phyloP scores from a whole-genome alignment of 2,329 filamentous ascomycete species.

The Botrytis aclada region DNA sequence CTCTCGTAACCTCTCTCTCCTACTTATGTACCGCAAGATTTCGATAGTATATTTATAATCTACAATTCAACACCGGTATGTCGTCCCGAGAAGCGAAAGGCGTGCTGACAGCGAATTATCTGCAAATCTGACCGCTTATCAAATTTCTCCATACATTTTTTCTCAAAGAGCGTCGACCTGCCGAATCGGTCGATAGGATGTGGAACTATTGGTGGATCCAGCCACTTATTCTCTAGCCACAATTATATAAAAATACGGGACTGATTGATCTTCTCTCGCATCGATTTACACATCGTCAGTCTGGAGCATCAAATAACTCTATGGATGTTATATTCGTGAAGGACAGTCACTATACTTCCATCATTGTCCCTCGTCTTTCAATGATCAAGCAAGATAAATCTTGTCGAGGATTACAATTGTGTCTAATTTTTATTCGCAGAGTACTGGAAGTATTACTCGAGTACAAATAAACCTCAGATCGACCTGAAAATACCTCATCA shows the following conservation, averaged over 20 bases:
- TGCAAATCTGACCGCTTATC: slow-evolving; percentile 6
- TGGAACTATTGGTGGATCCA: background rate
- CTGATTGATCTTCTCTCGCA: background rate
- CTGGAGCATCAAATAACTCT: background rate
- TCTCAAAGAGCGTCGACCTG: background rate
- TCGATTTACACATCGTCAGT: background rate
- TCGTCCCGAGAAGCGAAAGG: background rate
- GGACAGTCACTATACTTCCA: background rate
- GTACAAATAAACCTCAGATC: background rate
- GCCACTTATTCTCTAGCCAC: background rate
- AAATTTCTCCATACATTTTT: background rate
- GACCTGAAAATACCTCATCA: background rate
- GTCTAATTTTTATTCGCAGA: background rate
- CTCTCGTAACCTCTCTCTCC: no score
- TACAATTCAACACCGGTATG: background rate
- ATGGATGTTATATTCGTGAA: background rate
- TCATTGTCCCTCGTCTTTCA: rapidly evolving
- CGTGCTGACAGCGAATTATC: background rate
- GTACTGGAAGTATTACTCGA: background rate
- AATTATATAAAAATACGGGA: background rate
- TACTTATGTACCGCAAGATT: background rate
- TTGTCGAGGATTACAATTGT: no score
- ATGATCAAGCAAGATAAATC: background rate
- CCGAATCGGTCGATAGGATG: background rate
- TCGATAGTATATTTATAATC: background rate